Evolutionary conservation across 139 green algal genomes (phyloP), one percentile per base, ranked within the genome.

Genomic region (Chlorella sp.): DNA sequence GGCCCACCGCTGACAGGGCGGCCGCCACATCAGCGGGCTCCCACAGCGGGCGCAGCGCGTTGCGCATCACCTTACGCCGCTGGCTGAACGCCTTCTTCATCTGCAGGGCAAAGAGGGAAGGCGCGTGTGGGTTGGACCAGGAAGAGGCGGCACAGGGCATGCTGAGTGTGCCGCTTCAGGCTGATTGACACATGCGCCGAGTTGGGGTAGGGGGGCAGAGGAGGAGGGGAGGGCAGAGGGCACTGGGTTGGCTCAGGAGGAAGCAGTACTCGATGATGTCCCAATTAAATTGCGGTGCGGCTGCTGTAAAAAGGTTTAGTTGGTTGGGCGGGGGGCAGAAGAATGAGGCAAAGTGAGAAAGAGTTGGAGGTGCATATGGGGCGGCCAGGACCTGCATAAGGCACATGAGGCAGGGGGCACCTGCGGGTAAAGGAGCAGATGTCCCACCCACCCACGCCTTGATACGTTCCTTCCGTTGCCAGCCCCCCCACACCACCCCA

Each of bases 11-110:
- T 21, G 18, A 19, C 83, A 93, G 88, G 60, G 80, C 87, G 3
- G 64, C 42, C 30, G 53, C 37, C 60, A 91, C 87, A 32, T 91
- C 36, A 34, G 16, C 53, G 21, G 57, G 37, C 11, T 61, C 66
- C 57, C 91, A 48, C 76, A 90, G 64, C 37, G 88, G 88, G 37
- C 83, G 82, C 75, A 93, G 84, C 30, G 79, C 18, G 82, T 93
- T 93, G 48, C 77, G 83, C 40, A 92, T n/a, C 86, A 89, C 82
- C 85, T 92, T 93, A 40, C 91, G 86, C 79, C 81, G 79, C 85
- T 93, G 91, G 84, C 76, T 71, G 61, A 93, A 93, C 42, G 68
- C 88, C 64, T 90, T 91, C 53, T 89, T 90, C 26, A 89, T 32
- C 83, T 89, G 89, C 75, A 36, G 28, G 16, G n/a, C 36, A 40